phyloP scores from a whole-genome alignment of 2,329 filamentous ascomycete species.

The Epichloe amarillans region DNA sequence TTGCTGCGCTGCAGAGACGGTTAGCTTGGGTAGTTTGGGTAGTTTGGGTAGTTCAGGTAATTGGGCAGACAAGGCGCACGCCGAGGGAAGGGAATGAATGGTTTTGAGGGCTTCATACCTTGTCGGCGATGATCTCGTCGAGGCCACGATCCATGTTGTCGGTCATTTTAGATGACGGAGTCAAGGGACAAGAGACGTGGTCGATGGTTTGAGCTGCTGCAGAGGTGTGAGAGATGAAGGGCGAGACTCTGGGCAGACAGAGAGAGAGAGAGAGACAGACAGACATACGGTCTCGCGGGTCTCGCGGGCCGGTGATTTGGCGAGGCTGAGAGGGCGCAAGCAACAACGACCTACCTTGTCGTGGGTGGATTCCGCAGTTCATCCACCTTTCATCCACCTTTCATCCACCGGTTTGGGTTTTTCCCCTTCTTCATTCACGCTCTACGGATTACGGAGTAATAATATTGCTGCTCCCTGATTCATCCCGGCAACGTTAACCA shows the following conservation, averaged over 20 bases:
- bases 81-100: background rate
- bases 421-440: too few relatives aligned
- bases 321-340: background rate
- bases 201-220: background rate
- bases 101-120: slow-evolving; percentile 17
- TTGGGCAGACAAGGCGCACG: background rate
- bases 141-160: slow-evolving; percentile 40
- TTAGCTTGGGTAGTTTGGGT: background rate
- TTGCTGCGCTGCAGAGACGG: slow-evolving; percentile 15
- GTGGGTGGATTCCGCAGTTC: too few relatives aligned
- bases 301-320: background rate
- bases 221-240: background rate
- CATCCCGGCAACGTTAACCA: background rate
- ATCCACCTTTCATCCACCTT: too few relatives aligned
- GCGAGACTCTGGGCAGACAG: background rate
- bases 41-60: too few relatives aligned
- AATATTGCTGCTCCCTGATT: background rate
- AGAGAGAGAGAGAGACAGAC: background rate
- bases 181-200: background rate
- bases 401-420: too few relatives aligned
- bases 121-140: slow-evolving; percentile 43
- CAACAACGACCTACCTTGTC: background rate
- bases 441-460: too few relatives aligned
- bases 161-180: slow-evolving; percentile 18
- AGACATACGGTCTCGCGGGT: background rate